phyloP scores from a whole-genome alignment of 768 basidiomycete genomes.

The Suillus tomentosus region DNA sequence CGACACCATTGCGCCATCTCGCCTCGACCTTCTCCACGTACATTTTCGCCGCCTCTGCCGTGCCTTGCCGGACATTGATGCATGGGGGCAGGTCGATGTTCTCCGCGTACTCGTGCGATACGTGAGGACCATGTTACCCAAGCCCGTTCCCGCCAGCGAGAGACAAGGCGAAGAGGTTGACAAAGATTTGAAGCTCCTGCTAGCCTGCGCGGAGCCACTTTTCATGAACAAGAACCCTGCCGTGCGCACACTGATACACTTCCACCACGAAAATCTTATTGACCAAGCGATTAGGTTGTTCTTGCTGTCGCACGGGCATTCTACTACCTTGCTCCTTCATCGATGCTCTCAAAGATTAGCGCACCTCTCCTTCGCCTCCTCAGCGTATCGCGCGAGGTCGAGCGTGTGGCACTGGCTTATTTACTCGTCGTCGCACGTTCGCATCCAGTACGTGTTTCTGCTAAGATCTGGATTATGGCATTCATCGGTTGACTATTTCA shows the following conservation, averaged over 20 bases:
- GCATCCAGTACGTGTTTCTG: conserved; percentile 57
- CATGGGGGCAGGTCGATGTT: conserved; percentile 91
- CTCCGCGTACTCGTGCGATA: conserved; percentile 82
- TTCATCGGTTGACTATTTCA: conserved; percentile 1
- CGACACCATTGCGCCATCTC: conserved; percentile 80
- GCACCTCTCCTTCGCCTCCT: conserved; percentile 77
- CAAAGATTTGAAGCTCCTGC: conserved; percentile 71
- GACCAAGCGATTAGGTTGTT: conserved; percentile 59
- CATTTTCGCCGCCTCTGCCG: conserved; percentile 86
- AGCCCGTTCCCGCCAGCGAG: conserved; percentile 45
- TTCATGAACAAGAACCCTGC: conserved; percentile 89
- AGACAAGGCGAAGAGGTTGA: conserved; percentile 66
- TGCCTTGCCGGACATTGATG: conserved; percentile 88
- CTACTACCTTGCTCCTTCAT: conserved; percentile 70
- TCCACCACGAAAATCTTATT: background rate
- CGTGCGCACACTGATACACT: conserved; percentile 44
- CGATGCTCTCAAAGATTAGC: conserved; percentile 57
- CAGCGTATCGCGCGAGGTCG: conserved; percentile 67
- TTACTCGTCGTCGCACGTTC: conserved; percentile 62
- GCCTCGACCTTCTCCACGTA: conserved; percentile 84
- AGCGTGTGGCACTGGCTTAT: conserved; percentile 74
- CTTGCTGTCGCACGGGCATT: conserved; percentile 72
- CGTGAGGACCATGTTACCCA: conserved; percentile 77
- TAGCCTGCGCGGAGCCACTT: conserved; percentile 72
- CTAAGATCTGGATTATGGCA: no score